Conservation (phyloP, 331 rosid genomes). For the Quercus tomentella region DNA sequence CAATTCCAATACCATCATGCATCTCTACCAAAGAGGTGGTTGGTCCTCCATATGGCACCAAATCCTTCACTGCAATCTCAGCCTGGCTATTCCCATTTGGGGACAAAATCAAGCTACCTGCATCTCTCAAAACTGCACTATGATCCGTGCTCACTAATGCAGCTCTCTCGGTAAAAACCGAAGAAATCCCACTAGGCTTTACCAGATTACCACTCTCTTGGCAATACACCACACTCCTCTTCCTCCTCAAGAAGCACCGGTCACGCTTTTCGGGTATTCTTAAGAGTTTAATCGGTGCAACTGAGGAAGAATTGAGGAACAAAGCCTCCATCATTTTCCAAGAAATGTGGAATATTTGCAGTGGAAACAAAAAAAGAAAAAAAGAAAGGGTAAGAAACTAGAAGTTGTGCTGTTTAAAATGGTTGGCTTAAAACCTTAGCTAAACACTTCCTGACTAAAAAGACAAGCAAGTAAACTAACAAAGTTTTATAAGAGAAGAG, state of each 20-base stretch:
- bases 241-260: slow-evolving; percentile 34
- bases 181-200: slow-evolving; percentile 43
- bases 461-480: slow-evolving; percentile 59
- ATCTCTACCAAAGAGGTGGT: slow-evolving; percentile 43
- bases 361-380: neutral
- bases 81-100: slow-evolving; percentile 40
- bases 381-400: slow-evolving; percentile 14
- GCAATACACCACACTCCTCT: slow-evolving; percentile 32
- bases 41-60: slow-evolving; percentile 51
- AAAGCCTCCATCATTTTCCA: slow-evolving; percentile 56
- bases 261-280: slow-evolving; percentile 28
- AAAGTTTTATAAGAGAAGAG: slow-evolving; percentile 28
- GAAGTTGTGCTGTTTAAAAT: slow-evolving; percentile 28
- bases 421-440: slow-evolving; percentile 43
- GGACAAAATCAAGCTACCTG: slow-evolving; percentile 62
- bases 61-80: slow-evolving; percentile 51
- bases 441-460: slow-evolving; percentile 37
- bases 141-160: slow-evolving; percentile 37
- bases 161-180: slow-evolving; percentile 39
- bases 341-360: slow-evolving; percentile 9
- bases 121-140: slow-evolving; percentile 41
- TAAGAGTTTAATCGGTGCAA: slow-evolving; percentile 23
- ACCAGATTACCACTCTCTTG: slow-evolving; percentile 58
- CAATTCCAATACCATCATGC: slow-evolving; percentile 79
- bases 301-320: slow-evolving; percentile 43